These are phyloP conservation scores for Tylopilus plumbeoviolaceoides DNA, from an alignment of 768 basidiomycete genomes.

Conservation along the genomic window DNA sequence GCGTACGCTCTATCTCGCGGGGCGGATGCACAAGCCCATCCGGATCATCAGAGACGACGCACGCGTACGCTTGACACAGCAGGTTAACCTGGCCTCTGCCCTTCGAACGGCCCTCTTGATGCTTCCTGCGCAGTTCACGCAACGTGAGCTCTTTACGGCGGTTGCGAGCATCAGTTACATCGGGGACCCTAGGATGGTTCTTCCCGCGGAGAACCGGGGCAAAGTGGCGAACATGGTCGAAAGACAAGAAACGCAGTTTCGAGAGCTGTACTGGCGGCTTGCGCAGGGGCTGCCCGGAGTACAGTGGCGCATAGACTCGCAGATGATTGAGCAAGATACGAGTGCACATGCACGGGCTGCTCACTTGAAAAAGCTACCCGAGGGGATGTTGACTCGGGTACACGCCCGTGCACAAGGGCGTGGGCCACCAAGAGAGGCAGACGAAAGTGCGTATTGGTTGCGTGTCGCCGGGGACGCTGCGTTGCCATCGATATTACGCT, in stretches of 20 bases:
- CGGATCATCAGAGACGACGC: slow-evolving; percentile 92
- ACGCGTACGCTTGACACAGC: slow-evolving; percentile 85
- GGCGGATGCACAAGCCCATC: slow-evolving; percentile 96
- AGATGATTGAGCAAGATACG: slow-evolving; percentile 70
- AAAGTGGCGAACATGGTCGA: slow-evolving; percentile 94
- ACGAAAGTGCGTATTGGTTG: slow-evolving; percentile 75
- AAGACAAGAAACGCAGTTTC: slow-evolving; percentile 78
- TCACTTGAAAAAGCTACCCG: slow-evolving; percentile 77
- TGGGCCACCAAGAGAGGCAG: slow-evolving; percentile 45
- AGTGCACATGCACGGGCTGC: slow-evolving; percentile 62
- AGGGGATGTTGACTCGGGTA: slow-evolving; percentile 55
- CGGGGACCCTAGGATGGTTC: slow-evolving; percentile 91
- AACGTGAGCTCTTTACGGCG: slow-evolving; percentile 76
- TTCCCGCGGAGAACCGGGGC: slow-evolving; percentile 90
- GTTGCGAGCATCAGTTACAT: slow-evolving; percentile 84
- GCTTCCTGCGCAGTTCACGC: slow-evolving; percentile 78
- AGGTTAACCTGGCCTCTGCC: slow-evolving; percentile 90
- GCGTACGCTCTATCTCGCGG: slow-evolving; percentile 90
- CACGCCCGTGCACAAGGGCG: slow-evolving; percentile 34
- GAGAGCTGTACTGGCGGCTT: slow-evolving; percentile 78
- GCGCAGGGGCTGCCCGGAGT: slow-evolving; percentile 79
- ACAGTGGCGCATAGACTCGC: slow-evolving; percentile 54
- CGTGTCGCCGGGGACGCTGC: slow-evolving; percentile 62
- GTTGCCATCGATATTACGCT: slow-evolving; percentile 48
- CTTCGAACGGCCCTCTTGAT: slow-evolving; percentile 86